Evolutionary conservation across 2,329 filamentous ascomycete species (phyloP), one percentile per base, ranked within the genome.

Genomic region (Hymenotorrendiella dingleyae): DNA sequence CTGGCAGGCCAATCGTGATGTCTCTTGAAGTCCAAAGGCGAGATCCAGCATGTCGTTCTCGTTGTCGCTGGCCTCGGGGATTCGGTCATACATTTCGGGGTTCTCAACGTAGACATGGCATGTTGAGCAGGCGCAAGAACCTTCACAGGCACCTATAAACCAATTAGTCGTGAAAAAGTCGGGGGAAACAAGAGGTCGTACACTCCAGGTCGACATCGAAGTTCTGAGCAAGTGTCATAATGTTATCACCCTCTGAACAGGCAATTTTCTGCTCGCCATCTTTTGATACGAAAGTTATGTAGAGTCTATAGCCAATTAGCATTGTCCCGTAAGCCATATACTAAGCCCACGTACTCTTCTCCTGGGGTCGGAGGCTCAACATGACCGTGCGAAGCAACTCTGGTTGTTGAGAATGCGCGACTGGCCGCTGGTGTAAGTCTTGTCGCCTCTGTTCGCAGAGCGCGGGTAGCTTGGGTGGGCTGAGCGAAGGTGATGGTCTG

Each of bases 121-220:
- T 14, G 83, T 87, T 44, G 80, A 84, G 64, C 83, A 87, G 37
- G 82, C 82, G 59, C 83, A 86, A 24, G 80, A 84, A 22, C 83
- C 93, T 54, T 93, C 93, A 61, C 93, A 98, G 10, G 93, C 93
- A 48, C 93, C 80, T 75, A 30, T 38, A 21, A 8, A 33, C 7
- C 9, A 20, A 12, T 54, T 40, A 50, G 35, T 32, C 14, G 20
- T 8, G 11, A 10, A 11, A 9, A 6, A 3, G 7, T 26, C 21
- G 6, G 9, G 12, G 6, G 17, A 14, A 1, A 21, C 23, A 11
- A 35, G 8, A 8, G 10, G 1, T 11, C 20, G 21, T 62, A 76
- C 78, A 90, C 72, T 98, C 93, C 91, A 98, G 97, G 65, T 98
- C 93, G 30, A 98, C 71, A 60, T 97, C 91, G 65, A 97, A 79